Percentiles rank a stretch among this genome's conserved stretches.
Evolutionary conservation across 2,329 filamentous ascomycete genomes (phyloP).

Genomic region (Emydomyces testavorans): DNA sequence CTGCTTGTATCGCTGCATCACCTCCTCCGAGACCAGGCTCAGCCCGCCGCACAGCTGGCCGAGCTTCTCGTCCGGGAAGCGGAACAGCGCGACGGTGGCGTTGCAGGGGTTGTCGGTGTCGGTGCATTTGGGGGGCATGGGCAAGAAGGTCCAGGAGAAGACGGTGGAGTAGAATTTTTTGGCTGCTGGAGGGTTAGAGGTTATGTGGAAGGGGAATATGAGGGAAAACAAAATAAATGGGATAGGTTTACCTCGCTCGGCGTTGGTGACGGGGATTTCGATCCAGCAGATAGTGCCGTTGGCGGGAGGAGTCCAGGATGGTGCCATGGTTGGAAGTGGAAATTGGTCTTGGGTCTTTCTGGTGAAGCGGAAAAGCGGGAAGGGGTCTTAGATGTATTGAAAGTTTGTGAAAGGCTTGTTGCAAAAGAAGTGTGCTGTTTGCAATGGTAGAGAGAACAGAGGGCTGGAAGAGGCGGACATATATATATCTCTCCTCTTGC

Average conservation of each 20-base stretch:
- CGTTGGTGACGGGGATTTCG: conserved; percentile 18
- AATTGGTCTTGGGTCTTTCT: background rate
- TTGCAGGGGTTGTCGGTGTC: conserved; percentile 10
- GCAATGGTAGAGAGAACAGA: too few relatives aligned
- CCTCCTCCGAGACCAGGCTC: conserved; percentile 15
- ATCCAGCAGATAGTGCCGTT: conserved; percentile 20
- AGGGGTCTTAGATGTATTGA: background rate
- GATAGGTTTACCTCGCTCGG: conserved; percentile 16
- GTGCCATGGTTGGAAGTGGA: background rate
- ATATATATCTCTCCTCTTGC: background rate
- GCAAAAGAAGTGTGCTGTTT: too few relatives aligned
- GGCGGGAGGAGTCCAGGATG: conserved; percentile 17
- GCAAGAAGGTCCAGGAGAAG: conserved; percentile 20
- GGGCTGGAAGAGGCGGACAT: background rate
- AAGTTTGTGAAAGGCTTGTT: background rate
- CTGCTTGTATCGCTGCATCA: conserved; percentile 4
- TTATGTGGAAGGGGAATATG: background rate
- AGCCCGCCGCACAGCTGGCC: conserved; percentile 16
- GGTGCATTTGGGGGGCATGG: background rate
- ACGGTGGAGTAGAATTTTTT: conserved; percentile 19
- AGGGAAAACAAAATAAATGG: background rate
- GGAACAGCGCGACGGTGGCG: conserved; percentile 17
- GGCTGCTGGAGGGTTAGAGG: conserved; percentile 10
- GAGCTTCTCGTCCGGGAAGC: conserved; percentile 14
- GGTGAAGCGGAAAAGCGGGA: background rate